These are phyloP conservation scores for Rhizodiscina lignyota DNA, from an alignment of 495 filamentous ascomycete genomes.

Conservation along the genomic window DNA sequence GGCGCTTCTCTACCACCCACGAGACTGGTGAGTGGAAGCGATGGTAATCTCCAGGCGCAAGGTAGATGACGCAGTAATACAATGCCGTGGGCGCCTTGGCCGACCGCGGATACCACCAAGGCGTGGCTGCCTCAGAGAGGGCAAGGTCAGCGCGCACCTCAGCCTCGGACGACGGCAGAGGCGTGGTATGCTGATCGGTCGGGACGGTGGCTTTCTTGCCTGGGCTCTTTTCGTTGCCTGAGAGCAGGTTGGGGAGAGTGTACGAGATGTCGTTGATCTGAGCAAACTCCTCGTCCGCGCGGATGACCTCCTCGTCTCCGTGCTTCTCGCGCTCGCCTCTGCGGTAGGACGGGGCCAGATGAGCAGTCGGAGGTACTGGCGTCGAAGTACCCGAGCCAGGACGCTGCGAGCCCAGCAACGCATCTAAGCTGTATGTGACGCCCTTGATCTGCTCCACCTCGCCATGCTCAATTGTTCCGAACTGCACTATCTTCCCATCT, in stretches of 20 bases:
- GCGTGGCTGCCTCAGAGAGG: conserved; percentile 39
- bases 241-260: conserved; percentile 76
- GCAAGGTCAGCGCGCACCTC: conserved; percentile 76
- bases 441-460: conserved; percentile 99
- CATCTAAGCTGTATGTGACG: conserved; percentile 92
- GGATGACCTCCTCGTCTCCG: conserved; percentile 46
- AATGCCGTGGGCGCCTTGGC: conserved; percentile 46
- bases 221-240: conserved; percentile 39
- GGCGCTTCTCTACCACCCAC: conserved; percentile 82
- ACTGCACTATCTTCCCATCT: conserved; percentile 83
- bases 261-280: conserved; percentile 94
- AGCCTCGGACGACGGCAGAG: conserved; percentile 51
- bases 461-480: conserved; percentile 75
- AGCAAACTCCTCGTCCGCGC: conserved; percentile 79
- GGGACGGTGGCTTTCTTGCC: conserved; percentile 22
- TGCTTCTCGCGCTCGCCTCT: conserved; percentile 6
- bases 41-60: conserved; percentile 98
- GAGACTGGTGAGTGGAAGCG: conserved; percentile 87
- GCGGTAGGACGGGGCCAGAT: conserved; percentile 15
- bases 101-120: conserved; percentile 56
- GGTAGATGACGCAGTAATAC: conserved; percentile 90
- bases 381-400: conserved; percentile 16
- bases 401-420: conserved; percentile 56
- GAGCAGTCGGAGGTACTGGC: conserved; percentile 8
- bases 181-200: conserved; percentile 39